Conservation (phyloP, 208 protist species). For the Leishmania martiniquensis region DNA sequence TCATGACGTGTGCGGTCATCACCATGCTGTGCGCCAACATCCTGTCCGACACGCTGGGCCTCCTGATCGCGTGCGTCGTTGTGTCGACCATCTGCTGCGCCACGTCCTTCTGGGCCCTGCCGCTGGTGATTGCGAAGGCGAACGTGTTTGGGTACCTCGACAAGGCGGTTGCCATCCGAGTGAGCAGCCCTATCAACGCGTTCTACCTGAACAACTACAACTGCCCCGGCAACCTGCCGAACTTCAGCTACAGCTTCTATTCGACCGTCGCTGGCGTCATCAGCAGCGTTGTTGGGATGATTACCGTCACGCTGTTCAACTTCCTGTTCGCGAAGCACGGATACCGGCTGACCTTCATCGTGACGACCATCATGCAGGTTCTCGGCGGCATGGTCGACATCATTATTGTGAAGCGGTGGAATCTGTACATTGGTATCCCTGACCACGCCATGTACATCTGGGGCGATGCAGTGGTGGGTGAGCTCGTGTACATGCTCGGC, state of each 20-base stretch:
- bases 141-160: slow-evolving; percentile 63
- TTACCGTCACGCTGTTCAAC: slow-evolving; percentile 51
- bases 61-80: slow-evolving; percentile 40
- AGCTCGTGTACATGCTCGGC: slow-evolving; percentile 61
- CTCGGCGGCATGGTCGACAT: slow-evolving; percentile 51
- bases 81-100: slow-evolving; percentile 45
- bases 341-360: slow-evolving; percentile 52
- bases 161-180: slow-evolving; percentile 40
- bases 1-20: slow-evolving; percentile 55
- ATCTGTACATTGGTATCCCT: slow-evolving; percentile 44
- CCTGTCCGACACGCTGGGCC: slow-evolving; percentile 33
- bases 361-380: slow-evolving; percentile 38
- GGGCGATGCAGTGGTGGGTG: slow-evolving; percentile 55
- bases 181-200: slow-evolving; percentile 38
- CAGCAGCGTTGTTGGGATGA: slow-evolving; percentile 38
- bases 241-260: slow-evolving; percentile 75
- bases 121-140: slow-evolving; percentile 59
- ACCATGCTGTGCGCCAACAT: slow-evolving; percentile 46
- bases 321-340: slow-evolving; percentile 59
- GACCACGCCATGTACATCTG: slow-evolving; percentile 70
- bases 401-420: slow-evolving; percentile 76
- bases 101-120: slow-evolving; percentile 59
- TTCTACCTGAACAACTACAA: slow-evolving; percentile 50
- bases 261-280: slow-evolving; percentile 54
- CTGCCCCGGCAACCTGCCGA: slow-evolving; percentile 45